Conservation (phyloP, 192 early-diverging fungal species). For the Polychytrium aggregatum region DNA sequence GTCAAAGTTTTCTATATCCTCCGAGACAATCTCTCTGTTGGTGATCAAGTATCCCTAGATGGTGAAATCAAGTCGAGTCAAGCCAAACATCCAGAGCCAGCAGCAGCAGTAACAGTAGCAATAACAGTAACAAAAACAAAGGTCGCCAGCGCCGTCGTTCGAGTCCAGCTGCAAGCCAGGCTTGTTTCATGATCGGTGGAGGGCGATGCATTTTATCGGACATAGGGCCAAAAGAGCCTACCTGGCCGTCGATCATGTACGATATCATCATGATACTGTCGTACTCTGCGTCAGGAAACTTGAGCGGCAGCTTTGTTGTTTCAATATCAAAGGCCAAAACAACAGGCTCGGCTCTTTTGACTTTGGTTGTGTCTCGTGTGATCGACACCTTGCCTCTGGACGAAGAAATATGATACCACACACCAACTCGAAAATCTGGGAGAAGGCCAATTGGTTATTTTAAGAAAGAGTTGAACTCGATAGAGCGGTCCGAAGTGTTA, state of each 20-base stretch:
- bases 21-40: constrained; percentile 87
- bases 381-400: constrained; percentile 48
- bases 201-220: too few species aligned
- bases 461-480: too few species aligned
- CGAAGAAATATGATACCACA: constrained; percentile 79
- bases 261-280: constrained; percentile 99
- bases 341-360: constrained; percentile 88
- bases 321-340: constrained; percentile 97
- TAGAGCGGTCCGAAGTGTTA: too few species aligned
- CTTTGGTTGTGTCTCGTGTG: constrained; percentile 60
- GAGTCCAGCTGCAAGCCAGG: too few species aligned
- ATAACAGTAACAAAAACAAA: background rate
- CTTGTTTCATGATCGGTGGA: too few species aligned
- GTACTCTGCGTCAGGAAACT: constrained; percentile 83
- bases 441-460: constrained; percentile 1
- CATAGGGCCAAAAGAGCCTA: too few species aligned
- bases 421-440: constrained; percentile 80
- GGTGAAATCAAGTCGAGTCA: too few species aligned
- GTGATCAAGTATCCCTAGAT: constrained; percentile 89
- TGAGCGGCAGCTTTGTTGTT: constrained; percentile 92
- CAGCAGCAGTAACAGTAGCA: too few species aligned
- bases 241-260: constrained; percentile 98
- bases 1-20: constrained; percentile 96
- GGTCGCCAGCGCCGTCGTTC: background rate
- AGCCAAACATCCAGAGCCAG: too few species aligned